These are phyloP conservation scores for Chiua sp. DNA, from an alignment of 1,284 basidiomycete species.

Conservation along the genomic window DNA sequence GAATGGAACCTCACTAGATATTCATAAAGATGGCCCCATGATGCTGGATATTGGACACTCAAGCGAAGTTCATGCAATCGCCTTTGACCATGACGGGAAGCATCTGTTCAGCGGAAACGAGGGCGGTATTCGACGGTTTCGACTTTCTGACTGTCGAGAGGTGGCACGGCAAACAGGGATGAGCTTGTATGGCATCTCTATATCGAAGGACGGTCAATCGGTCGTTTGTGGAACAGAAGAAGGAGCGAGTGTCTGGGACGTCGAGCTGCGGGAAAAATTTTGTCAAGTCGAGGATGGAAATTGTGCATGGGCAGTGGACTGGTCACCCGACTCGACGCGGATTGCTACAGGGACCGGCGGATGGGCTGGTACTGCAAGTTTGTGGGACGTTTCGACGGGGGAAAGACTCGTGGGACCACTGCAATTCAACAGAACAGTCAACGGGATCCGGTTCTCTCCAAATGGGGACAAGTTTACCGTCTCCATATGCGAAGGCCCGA, in stretches of 20 bases:
- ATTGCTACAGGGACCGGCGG: not conserved
- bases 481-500: not conserved
- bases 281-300: not conserved
- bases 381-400: too few species aligned
- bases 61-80: not conserved
- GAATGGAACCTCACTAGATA: too few species aligned
- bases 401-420: not conserved
- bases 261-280: not conserved
- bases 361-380: too few species aligned
- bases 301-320: not conserved
- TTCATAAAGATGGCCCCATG: not conserved
- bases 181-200: not conserved
- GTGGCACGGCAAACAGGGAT: not conserved
- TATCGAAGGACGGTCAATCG: not conserved
- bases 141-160: not conserved
- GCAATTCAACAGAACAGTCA: not conserved
- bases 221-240: not conserved
- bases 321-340: not conserved
- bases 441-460: not conserved
- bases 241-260: not conserved
- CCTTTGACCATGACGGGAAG: not conserved
- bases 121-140: not conserved
- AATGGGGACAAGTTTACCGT: not conserved
- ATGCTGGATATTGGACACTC: not conserved
- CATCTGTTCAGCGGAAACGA: not conserved